Evolutionary conservation across 768 basidiomycete genomes (phyloP).

Genomic region (Amanita pseudoporphyria): DNA sequence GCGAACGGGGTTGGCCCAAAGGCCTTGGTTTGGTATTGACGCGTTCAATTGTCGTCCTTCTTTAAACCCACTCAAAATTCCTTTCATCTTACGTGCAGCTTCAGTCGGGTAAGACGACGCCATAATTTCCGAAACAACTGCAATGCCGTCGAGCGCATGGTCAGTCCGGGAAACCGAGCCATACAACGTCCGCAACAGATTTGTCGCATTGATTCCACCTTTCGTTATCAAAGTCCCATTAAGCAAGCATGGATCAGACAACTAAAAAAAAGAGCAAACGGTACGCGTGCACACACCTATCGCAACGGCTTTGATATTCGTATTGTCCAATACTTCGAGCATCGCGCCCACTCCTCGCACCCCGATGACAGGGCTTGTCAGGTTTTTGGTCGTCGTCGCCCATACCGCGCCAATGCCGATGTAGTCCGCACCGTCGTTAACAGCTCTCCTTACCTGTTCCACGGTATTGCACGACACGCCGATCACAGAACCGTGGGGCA

Average conservation of each 20-base stretch:
- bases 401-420: slow-evolving; percentile 84
- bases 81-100: slow-evolving; percentile 37
- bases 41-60: slow-evolving; percentile 1
- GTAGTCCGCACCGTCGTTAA: slow-evolving; percentile 67
- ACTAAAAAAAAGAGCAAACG: not conserved
- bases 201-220: slow-evolving; percentile 84
- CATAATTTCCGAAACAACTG: slow-evolving; percentile 83
- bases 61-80: slow-evolving; percentile 36
- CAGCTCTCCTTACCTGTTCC: slow-evolving; percentile 53
- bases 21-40: not conserved
- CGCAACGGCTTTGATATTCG: slow-evolving; percentile 61
- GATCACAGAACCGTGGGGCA: slow-evolving; percentile 63
- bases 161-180: slow-evolving; percentile 52
- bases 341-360: slow-evolving; percentile 63
- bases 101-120: slow-evolving; percentile 45
- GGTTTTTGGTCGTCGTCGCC: slow-evolving; percentile 70
- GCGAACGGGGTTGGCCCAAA: not conserved
- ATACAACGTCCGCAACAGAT: slow-evolving; percentile 67
- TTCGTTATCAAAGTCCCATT: too few relatives aligned
- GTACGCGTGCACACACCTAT: slow-evolving; percentile 51
- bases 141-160: slow-evolving; percentile 67
- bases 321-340: slow-evolving; percentile 54
- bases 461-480: slow-evolving; percentile 72
- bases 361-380: slow-evolving; percentile 56
- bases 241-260: too few relatives aligned